Evolutionary conservation across 1,139 yeast genomes (phyloP), one percentile per base, ranked within the genome.

Genomic region (Nadsonia commutata): DNA sequence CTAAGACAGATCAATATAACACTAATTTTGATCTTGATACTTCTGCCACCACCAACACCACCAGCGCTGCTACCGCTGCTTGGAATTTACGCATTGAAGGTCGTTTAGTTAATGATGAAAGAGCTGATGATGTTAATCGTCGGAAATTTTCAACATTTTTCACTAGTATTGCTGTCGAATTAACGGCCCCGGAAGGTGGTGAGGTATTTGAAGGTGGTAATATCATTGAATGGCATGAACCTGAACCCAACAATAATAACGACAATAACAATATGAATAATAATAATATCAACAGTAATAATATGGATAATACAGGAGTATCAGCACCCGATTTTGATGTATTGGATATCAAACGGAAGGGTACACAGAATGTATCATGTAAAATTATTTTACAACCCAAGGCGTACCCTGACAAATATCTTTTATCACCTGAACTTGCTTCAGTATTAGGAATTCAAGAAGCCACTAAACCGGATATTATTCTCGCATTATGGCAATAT

Each of bases 11-110:
- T 21, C 8, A 6, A 9, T 21, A 6, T 21, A 21, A 6, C 6
- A 21, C 23, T 6, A 21, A 6, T 9, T 21, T 21, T 21, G 59
- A 56, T 42, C 45, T 50, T 37, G 58, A 53, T 40, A 45, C 47
- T 21, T 50, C 59, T 17, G 36, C 45, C 20, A 44, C 56, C n/a
- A n/a, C n/a, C n/a, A n/a, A n/a, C n/a, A n/a, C n/a, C n/a, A n/a
- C n/a, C n/a, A n/a, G n/a, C n/a, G n/a, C n/a, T n/a, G 6, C 23
- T 21, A 21, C 6, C 9, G 23, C 23, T 21, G 23, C 23, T 21
- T 90, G 96, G 96, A 82, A 93, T 1, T 68, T 90, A 52, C 71
- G 94, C 45, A 74, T 90, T 19, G 97, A 90, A 62, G 98, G 98
- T 9, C 69, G 86, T 45, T 65, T 84, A 31, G 66, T 88, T 36